Evolutionary conservation across 2,329 filamentous ascomycete species (phyloP), one percentile per base, ranked within the genome.

Genomic region (Endothia cerciana): DNA sequence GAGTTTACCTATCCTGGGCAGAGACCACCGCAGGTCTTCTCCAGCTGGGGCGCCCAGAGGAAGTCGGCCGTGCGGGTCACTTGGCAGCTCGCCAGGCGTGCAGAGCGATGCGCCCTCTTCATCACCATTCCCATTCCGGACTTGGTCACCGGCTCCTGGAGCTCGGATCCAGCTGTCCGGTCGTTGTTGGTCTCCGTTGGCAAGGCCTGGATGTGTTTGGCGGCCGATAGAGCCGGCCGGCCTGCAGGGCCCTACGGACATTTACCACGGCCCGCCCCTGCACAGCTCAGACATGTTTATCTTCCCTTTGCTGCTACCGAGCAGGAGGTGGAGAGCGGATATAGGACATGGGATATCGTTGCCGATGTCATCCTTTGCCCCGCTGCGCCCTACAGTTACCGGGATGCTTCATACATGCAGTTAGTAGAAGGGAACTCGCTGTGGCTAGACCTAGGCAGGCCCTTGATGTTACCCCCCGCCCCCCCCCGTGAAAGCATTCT

Each of bases 251-350:
- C 51, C 30, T 55, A 55, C 30, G 51, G 30, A 36, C 30, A 51
- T 15, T 51, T 51, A 51, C 47, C 47, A 51, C 47, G 47, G 47
- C 22, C 47, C 47, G 47, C 22, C 47, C 22, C 25, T 51, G 47
- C 47, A 28, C 22, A 30, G 22, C 47, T 28, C 47, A 51, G 47
- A 28, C 47, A 51, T 30, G 47, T 51, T 51, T 51, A 51, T 51
- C 13, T 4, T 15, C 47, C 47, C 47, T 11, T 30, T 3, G 22
- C 30, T 30, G 30, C 17, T 33, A n/a, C 28, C 51, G 33, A 30
- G 30, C 15, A 36, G 15, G 51, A 36, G 28, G 30, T 55, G 51
- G 30, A 22, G 51, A 11, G 51, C 28, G 25, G 28, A 30, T 28
- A 6, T 51, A 22, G 13, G 25, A 53, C 49, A 53, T 33, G 49